Percentiles rank a stretch among this genome's conserved stretches.
Conservation (phyloP, 2,329 filamentous ascomycete genomes). For the Sclerotinia spermophila region DNA sequence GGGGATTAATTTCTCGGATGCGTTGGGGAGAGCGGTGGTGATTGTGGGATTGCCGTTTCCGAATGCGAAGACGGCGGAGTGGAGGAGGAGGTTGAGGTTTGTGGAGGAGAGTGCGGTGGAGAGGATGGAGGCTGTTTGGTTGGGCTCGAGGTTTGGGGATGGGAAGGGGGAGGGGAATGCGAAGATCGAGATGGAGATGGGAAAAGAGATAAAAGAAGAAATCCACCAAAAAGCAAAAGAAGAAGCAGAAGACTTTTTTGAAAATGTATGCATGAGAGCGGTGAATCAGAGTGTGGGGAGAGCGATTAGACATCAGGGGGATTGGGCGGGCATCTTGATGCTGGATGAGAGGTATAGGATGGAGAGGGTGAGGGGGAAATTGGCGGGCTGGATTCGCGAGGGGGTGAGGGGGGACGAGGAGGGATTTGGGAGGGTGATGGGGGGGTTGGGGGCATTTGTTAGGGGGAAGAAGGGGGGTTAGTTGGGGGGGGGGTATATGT, state of each 20-base stretch:
- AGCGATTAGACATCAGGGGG: slow-evolving; percentile 80
- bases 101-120: slow-evolving; percentile 60
- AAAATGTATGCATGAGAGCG: slow-evolving; percentile 93
- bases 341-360: slow-evolving; percentile 77
- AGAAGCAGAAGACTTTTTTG: slow-evolving; percentile 75
- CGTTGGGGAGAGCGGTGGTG: slow-evolving; percentile 80
- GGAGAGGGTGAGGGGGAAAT: slow-evolving; percentile 68
- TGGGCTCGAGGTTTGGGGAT: no score
- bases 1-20: slow-evolving; percentile 96
- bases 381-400: slow-evolving; percentile 83
- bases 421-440: slow-evolving; percentile 56
- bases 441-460: slow-evolving; percentile 55
- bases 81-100: slow-evolving; percentile 88
- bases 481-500: no score
- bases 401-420: slow-evolving; percentile 53
- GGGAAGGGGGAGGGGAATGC: background rate
- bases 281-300: slow-evolving; percentile 96
- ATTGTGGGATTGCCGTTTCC: slow-evolving; percentile 93
- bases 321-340: slow-evolving; percentile 88
- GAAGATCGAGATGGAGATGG: slow-evolving; percentile 23
- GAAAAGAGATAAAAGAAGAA: slow-evolving; percentile 35
- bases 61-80: slow-evolving; percentile 83
- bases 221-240: slow-evolving; percentile 46
- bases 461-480: slow-evolving; percentile 34
- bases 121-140: slow-evolving; percentile 33